Percentiles rank a stretch among this genome's conserved stretches.
These are phyloP conservation scores for Aegilops sharonensis DNA, from an alignment of 176 grass and related monocot species.

Conservation along the genomic window DNA sequence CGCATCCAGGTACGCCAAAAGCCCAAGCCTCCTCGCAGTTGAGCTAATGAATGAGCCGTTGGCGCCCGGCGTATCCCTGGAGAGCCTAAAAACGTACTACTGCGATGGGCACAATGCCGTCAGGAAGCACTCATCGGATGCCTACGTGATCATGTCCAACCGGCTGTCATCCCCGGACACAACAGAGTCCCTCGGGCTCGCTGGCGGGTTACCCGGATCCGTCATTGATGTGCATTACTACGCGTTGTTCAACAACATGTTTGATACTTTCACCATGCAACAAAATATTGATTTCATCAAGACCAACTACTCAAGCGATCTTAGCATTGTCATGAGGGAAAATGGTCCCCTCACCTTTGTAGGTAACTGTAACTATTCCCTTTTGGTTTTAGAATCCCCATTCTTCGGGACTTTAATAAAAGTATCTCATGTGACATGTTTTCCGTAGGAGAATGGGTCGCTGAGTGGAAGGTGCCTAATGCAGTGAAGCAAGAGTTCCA, in stretches of 20 bases:
- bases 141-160: conserved; percentile 76
- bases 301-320: conserved; percentile 16
- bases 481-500: conserved; percentile 29
- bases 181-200: conserved; percentile 48
- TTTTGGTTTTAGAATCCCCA: neutral
- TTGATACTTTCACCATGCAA: conserved; percentile 34
- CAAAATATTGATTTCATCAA: conserved; percentile 57
- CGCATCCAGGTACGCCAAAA: conserved; percentile 45
- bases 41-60: conserved; percentile 73
- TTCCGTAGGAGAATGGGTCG: conserved; percentile 53
- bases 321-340: neutral
- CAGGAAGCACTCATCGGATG: conserved; percentile 42
- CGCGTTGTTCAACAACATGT: neutral
- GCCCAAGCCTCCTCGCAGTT: conserved; percentile 49
- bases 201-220: neutral
- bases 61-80: conserved; percentile 39
- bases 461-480: conserved; percentile 9
- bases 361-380: conserved; percentile 21
- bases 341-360: conserved; percentile 59
- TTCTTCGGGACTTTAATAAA: neutral
- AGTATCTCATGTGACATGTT: neutral
- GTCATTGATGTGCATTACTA: conserved; percentile 71
- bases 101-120: conserved; percentile 52
- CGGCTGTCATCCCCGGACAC: neutral
- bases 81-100: conserved; percentile 60